Evolutionary conservation across 2,329 filamentous ascomycete species (phyloP).

Genomic region (Pseudogymnoascus sp.): DNA sequence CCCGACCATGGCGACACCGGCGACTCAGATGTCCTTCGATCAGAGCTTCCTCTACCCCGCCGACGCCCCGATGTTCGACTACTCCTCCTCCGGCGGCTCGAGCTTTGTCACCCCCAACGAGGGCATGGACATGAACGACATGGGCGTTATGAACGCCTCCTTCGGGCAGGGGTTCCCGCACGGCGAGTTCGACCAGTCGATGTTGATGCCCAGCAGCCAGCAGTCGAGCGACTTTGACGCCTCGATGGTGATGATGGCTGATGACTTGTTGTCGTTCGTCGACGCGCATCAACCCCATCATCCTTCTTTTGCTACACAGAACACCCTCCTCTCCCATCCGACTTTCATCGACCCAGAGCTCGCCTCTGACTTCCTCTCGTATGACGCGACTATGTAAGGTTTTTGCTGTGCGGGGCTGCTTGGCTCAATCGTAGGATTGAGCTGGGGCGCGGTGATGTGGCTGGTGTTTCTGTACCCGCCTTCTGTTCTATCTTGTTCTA

Average conservation of each 20-base stretch:
- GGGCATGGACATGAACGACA: not conserved
- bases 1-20: not conserved
- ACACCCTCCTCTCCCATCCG: not conserved
- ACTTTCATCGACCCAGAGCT: not conserved
- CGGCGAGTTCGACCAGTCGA: not conserved
- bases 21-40: not conserved
- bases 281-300: not conserved
- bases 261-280: not conserved
- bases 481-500: not conserved
- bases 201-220: not conserved
- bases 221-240: not conserved
- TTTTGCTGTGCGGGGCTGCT: not conserved
- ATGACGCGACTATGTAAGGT: not conserved
- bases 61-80: not conserved
- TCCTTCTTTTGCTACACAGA: not conserved
- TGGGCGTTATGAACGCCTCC: not conserved
- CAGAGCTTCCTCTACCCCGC: not conserved
- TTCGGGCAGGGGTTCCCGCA: not conserved
- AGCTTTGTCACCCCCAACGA: not conserved
- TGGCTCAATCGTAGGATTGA: constrained; percentile 10
- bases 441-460: no score
- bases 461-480: not conserved
- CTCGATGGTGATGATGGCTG: not conserved
- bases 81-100: not conserved
- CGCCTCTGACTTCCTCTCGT: not conserved